These are phyloP conservation scores for Dendrobium chrysotoxum DNA, from an alignment of 106 monocot genomes.

Conservation along the genomic window DNA sequence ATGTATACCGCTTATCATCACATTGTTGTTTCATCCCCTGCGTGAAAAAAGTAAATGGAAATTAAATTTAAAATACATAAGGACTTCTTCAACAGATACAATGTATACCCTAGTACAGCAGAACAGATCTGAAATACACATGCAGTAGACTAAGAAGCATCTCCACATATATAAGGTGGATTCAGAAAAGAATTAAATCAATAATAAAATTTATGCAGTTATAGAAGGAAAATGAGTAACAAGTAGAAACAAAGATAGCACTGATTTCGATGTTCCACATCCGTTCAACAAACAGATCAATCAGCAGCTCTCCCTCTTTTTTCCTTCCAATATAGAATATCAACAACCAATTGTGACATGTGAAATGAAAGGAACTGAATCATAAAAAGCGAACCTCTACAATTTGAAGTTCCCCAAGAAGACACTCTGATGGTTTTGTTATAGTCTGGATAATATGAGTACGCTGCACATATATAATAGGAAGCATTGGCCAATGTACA, in stretches of 20 bases:
- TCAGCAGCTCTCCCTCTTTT: not conserved
- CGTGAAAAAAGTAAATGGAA: constrained; percentile 12
- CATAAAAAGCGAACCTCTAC: constrained; percentile 59
- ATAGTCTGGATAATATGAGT: constrained; percentile 61
- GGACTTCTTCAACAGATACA: not conserved
- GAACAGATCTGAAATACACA: not conserved
- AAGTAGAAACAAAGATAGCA: not conserved
- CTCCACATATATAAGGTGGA: not conserved
- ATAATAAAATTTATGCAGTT: not conserved
- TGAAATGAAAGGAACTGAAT: not conserved
- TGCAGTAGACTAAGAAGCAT: not conserved
- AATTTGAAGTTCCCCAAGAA: constrained; percentile 64
- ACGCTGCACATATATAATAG: constrained; percentile 36
- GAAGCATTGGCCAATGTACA: constrained; percentile 2
- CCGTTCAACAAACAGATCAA: not conserved
- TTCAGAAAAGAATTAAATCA: not conserved
- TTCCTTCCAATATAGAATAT: not conserved
- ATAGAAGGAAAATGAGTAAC: not conserved
- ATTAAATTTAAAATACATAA: not conserved
- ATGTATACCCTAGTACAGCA: not conserved
- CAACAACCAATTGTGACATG: not conserved
- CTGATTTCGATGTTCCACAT: not conserved
- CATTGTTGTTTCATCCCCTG: constrained; percentile 59
- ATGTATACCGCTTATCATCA: constrained; percentile 45
- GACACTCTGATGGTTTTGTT: constrained; percentile 64